A percentile compares a stretch with the other conserved stretches of the same genome.
phyloP scores from a whole-genome alignment of 495 filamentous ascomycete genomes.

The Emericellopsis terricola region DNA sequence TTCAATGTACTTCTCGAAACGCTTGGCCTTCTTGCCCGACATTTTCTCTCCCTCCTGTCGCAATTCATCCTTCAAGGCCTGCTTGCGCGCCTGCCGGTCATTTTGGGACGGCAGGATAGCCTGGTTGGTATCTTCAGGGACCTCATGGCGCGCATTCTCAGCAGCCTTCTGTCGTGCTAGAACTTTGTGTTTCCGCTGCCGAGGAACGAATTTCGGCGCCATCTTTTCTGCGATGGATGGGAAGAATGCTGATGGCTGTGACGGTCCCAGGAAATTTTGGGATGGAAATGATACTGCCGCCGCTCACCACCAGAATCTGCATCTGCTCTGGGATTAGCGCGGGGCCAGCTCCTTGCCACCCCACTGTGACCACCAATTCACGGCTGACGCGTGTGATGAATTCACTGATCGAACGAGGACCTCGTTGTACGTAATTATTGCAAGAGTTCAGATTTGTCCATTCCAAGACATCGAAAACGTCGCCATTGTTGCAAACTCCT shows the following conservation, averaged over 20 bases:
- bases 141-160: slow-evolving; percentile 15
- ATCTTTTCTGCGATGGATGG: slow-evolving; percentile 17
- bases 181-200: slow-evolving; percentile 64
- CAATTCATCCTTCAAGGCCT: slow-evolving; percentile 35
- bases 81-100: slow-evolving; percentile 50
- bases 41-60: slow-evolving; percentile 59
- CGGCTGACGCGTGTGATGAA: too few species aligned
- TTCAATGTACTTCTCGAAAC: slow-evolving; percentile 95
- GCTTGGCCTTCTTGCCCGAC: slow-evolving; percentile 81
- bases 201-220: slow-evolving; percentile 61
- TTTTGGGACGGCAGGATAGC: slow-evolving; percentile 45
- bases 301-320: slow-evolving; percentile 1
- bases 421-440: too few species aligned
- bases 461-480: too few species aligned
- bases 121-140: slow-evolving; percentile 52
- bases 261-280: slow-evolving; percentile 4
- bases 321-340: neutral
- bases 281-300: slow-evolving; percentile 1
- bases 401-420: too few species aligned
- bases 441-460: too few species aligned
- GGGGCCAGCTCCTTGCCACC: too few species aligned
- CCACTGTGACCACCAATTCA: too few species aligned
- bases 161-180: slow-evolving; percentile 34
- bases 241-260: neutral
- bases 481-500: too few species aligned